phyloP scores from a whole-genome alignment of 306 rosid species.

The Prunus padus region DNA sequence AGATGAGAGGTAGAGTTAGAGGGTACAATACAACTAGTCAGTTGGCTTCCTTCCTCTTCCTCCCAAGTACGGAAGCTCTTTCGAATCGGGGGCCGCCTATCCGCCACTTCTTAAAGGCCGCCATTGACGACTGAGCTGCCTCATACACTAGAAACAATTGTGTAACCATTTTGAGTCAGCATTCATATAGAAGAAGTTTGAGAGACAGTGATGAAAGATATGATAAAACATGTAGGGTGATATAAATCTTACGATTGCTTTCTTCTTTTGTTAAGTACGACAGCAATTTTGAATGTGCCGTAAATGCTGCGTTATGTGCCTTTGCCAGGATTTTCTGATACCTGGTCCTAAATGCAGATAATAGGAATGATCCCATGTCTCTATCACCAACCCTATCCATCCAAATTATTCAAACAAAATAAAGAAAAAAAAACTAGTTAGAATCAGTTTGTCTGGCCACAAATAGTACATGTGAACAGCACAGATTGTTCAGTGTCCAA shows the following conservation, averaged over 20 bases:
- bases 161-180: conserved; percentile 11
- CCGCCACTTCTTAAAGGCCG: conserved; percentile 89
- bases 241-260: conserved; percentile 58
- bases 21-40: conserved; percentile 34
- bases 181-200: conserved; percentile 5
- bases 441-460: background rate
- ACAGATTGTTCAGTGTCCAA: too few relatives aligned
- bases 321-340: conserved; percentile 88
- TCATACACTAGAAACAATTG: conserved; percentile 59
- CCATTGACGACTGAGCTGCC: conserved; percentile 91
- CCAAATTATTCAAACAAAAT: conserved; percentile 17
- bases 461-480: too few relatives aligned
- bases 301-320: conserved; percentile 74
- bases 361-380: conserved; percentile 72
- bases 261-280: conserved; percentile 76
- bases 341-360: conserved; percentile 87
- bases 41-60: conserved; percentile 83
- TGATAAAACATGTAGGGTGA: conserved; percentile 1
- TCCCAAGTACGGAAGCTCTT: conserved; percentile 70
- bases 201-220: conserved; percentile 13
- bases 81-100: conserved; percentile 91
- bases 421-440: background rate
- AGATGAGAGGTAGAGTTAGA: background rate
- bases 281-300: conserved; percentile 65
- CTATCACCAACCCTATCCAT: conserved; percentile 74